phyloP scores from a whole-genome alignment of 2,329 filamentous ascomycete species.

The Fusarium sp. region DNA sequence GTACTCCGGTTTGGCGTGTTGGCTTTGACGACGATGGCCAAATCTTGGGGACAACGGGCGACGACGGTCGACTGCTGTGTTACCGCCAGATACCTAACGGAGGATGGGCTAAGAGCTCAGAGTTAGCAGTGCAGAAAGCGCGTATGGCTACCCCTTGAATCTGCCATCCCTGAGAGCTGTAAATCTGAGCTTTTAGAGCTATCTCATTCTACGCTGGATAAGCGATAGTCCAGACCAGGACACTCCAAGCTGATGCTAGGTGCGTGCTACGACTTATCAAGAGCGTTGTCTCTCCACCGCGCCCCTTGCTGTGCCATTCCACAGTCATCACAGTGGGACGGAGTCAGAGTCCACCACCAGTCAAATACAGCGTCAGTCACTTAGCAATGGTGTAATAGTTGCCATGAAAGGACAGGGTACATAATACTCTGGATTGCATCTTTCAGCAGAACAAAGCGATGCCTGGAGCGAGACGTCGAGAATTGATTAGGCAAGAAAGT shows the following conservation, averaged over 20 bases:
- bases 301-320: neutral
- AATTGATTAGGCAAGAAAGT: neutral
- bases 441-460: neutral
- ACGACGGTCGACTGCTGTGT: conserved; percentile 77
- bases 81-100: conserved; percentile 73
- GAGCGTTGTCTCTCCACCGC: neutral
- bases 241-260: neutral
- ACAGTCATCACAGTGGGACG: neutral
- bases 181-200: neutral
- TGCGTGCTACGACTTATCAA: neutral
- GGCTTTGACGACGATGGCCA: conserved; percentile 80
- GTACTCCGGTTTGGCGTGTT: conserved; percentile 82
- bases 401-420: neutral
- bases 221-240: neutral
- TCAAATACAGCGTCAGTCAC: neutral
- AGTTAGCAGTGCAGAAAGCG: conserved; percentile 71
- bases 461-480: neutral
- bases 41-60: conserved; percentile 81
- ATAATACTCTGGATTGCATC: neutral
- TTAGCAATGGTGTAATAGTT: neutral
- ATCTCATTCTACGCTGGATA: neutral
- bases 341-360: neutral
- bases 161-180: neutral
- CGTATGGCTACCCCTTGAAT: conserved; percentile 63
- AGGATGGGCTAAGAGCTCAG: conserved; percentile 72